A percentile compares a stretch with the other conserved stretches of the same genome.
phyloP scores from a whole-genome alignment of 116 monocot genomes.

The Papilionanthe hybrid region DNA sequence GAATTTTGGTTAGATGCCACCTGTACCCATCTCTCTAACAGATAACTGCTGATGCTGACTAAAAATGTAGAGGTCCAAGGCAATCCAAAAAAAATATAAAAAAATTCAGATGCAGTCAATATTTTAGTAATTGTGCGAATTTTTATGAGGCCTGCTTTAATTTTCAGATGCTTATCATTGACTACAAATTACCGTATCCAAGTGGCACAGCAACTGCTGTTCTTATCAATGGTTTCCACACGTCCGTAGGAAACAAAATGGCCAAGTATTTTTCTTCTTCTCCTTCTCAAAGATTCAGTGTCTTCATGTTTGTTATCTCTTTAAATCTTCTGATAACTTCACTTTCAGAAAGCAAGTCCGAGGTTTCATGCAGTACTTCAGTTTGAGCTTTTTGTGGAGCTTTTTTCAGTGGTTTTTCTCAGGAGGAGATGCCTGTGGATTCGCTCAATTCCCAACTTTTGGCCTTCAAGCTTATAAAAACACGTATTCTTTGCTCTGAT shows the following conservation, averaged over 20 bases:
- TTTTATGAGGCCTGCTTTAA: not conserved
- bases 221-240: conserved; percentile 95
- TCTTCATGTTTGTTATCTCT: not conserved
- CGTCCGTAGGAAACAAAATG: conserved; percentile 57
- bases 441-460: conserved; percentile 85
- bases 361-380: conserved; percentile 62
- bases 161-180: conserved; percentile 85
- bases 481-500: conserved; percentile 36
- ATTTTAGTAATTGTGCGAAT: not conserved
- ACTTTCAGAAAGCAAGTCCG: conserved; percentile 61
- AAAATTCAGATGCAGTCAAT: not conserved
- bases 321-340: not conserved
- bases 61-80: too few species aligned
- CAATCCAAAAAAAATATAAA: too few species aligned
- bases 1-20: too few species aligned
- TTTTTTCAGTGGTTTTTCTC: conserved; percentile 92
- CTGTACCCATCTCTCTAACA: too few species aligned
- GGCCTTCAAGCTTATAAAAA: conserved; percentile 80
- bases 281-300: not conserved
- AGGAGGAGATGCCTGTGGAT: conserved; percentile 75
- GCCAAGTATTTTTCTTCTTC: conserved; percentile 44
- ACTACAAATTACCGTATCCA: conserved; percentile 80
- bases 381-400: conserved; percentile 87
- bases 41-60: too few species aligned
- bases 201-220: conserved; percentile 94